Evolutionary conservation across 1,139 yeast genomes (phyloP).

Genomic region (Neolecta irregularis): DNA sequence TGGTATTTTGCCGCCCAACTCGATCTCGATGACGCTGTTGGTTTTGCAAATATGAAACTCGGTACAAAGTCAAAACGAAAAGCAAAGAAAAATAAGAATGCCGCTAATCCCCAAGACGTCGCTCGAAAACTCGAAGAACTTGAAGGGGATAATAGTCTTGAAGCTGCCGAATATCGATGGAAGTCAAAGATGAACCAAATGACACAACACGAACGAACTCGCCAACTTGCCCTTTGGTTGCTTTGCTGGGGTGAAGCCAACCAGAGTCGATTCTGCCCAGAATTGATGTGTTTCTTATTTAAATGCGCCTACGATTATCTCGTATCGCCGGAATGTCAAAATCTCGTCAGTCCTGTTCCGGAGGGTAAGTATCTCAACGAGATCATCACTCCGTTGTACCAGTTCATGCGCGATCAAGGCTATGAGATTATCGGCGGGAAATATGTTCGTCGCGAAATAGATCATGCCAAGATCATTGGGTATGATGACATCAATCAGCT

Average conservation of each 20-base stretch:
- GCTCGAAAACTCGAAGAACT: slow-evolving; percentile 46
- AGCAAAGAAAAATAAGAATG: slow-evolving; percentile 41
- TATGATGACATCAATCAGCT: slow-evolving; percentile 97
- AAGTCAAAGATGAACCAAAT: slow-evolving; percentile 55
- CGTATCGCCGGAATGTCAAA: slow-evolving; percentile 62
- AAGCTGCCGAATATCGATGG: slow-evolving; percentile 80
- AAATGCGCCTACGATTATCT: slow-evolving; percentile 85
- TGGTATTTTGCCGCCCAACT: slow-evolving; percentile 95
- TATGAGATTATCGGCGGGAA: slow-evolving; percentile 90
- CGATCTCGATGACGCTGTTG: slow-evolving; percentile 69
- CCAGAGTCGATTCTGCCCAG: slow-evolving; percentile 91
- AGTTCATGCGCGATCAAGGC: slow-evolving; percentile 84
- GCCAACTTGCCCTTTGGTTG: slow-evolving; percentile 78
- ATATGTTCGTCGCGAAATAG: slow-evolving; percentile 92
- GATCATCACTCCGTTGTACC: slow-evolving; percentile 80
- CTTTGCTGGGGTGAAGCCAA: slow-evolving; percentile 98
- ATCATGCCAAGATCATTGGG: slow-evolving; percentile 87
- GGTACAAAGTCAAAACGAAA: slow-evolving; percentile 15
- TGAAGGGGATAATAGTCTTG: slow-evolving; percentile 71
- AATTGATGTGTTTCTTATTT: slow-evolving; percentile 79
- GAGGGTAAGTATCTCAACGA: slow-evolving; percentile 91
- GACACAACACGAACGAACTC: slow-evolving; percentile 63
- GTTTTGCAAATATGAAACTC: slow-evolving; percentile 62
- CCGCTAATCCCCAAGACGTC: slow-evolving; percentile 21
- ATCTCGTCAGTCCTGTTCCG: slow-evolving; percentile 41